Evolutionary conservation across 1,284 basidiomycete species (phyloP).

Genomic region (Wolfiporia cocos): DNA sequence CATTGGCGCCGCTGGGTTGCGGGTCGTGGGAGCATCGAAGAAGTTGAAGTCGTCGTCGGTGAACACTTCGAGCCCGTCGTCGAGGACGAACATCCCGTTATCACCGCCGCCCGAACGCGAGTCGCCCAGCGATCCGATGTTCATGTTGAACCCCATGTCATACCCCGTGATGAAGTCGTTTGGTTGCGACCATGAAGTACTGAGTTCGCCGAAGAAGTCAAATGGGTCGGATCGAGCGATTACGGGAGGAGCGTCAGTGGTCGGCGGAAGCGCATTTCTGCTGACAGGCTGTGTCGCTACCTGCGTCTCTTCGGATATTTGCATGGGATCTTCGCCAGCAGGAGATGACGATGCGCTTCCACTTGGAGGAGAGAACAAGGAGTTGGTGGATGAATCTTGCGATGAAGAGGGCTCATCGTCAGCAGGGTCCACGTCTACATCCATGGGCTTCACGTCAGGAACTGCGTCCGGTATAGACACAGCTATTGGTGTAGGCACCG

Average conservation of each 20-base stretch:
- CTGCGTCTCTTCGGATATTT: background rate
- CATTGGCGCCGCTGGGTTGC: background rate
- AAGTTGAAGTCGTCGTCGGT: constrained; percentile 79
- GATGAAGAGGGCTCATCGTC: constrained; percentile 8
- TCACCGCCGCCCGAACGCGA: constrained; percentile 24
- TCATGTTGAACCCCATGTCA: constrained; percentile 41
- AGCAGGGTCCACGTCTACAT: constrained; percentile 8
- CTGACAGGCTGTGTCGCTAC: background rate
- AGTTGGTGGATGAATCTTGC: constrained; percentile 16
- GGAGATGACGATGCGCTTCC: constrained; percentile 12
- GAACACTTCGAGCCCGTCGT: constrained; percentile 46
- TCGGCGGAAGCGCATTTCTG: constrained; percentile 1
- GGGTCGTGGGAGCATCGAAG: constrained; percentile 42
- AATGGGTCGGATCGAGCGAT: too few species aligned
- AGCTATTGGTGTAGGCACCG: background rate
- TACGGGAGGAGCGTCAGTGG: background rate
- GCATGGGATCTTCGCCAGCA: constrained; percentile 10
- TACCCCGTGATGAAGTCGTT: constrained; percentile 34
- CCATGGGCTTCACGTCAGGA: background rate
- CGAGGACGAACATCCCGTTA: constrained; percentile 42
- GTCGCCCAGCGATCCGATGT: constrained; percentile 32
- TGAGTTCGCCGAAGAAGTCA: constrained; percentile 20
- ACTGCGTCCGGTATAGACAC: background rate
- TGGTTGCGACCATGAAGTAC: constrained; percentile 34
- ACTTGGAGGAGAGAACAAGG: constrained; percentile 19